Evolutionary conservation across 2,329 filamentous ascomycete genomes (phyloP).

Genomic region (Nemania serpens): DNA sequence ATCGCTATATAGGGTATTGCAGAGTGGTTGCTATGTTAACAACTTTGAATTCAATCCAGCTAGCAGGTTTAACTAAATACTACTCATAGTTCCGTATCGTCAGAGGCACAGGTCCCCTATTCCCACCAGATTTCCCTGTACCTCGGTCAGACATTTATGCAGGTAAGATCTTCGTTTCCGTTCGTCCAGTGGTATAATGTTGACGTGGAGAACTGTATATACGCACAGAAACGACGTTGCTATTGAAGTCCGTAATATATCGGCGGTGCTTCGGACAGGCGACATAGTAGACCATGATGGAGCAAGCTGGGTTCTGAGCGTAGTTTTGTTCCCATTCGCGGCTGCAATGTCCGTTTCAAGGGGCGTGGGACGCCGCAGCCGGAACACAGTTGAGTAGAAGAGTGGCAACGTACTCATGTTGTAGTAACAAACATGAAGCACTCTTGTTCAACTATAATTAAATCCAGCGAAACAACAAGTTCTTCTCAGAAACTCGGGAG

Average conservation of each 20-base stretch:
- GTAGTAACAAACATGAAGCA: too few relatives aligned
- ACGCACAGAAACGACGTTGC: background rate
- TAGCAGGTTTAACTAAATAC: too few relatives aligned
- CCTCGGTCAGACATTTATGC: background rate
- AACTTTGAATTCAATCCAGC: too few relatives aligned
- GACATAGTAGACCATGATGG: background rate
- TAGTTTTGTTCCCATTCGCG: background rate
- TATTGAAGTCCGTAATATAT: background rate
- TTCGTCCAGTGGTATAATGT: background rate
- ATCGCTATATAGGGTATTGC: too few relatives aligned
- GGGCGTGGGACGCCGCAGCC: background rate
- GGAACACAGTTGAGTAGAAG: constrained; percentile 2
- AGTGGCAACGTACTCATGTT: constrained; percentile 14
- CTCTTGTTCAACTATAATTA: too few relatives aligned
- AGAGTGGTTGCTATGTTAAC: too few relatives aligned
- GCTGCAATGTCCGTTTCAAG: background rate
- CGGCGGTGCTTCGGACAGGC: background rate
- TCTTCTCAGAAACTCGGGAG: too few relatives aligned
- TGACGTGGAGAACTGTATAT: background rate
- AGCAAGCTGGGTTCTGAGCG: background rate
- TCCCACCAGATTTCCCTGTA: too few relatives aligned
- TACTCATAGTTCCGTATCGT: too few relatives aligned
- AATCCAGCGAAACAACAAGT: too few relatives aligned
- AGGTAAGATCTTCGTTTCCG: background rate
- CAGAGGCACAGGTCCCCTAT: too few relatives aligned